Base-by-base conservation (phyloP, 1,284 basidiomycete genomes). In the Sparassis latifolia region DNA sequence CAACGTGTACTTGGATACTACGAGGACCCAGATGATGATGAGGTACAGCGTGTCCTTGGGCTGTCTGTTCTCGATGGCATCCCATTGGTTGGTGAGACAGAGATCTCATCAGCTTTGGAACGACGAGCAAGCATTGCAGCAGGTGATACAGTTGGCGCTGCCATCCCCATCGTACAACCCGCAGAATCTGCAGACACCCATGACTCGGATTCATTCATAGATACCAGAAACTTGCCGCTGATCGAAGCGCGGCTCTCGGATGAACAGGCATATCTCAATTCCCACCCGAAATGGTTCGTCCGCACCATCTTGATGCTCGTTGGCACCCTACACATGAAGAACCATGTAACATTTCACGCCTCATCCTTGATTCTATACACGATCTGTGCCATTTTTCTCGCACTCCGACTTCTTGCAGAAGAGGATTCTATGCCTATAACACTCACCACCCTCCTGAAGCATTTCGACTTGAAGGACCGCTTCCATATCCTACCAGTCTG, bases 341-440 rank as follows among this genome's bases (percentile, higher is more conserved):
- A 62, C 39, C 62, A 56, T 47, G 52, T 66, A 39, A 55, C 64
- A 2, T 63, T 64, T 42, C 55, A 56, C 10, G 63, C 55, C 2
- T 54, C 50, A 42, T 41, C 45, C 2, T 40, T 63, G n/a, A 44
- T 59, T 12, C 56, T 65, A 2, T 49, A 50, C 31, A 55, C 51
- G 10, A 12, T 60, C 2, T 45, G 50, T 2, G 29, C 52, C 7
- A 56, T 66, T 12, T 62, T 65, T 40, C 44, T 52, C 5, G 46
- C 44, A 10, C 46, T 62, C n/a, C 50, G 49, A 6, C 40, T 63
- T 3, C 42, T 64, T 29, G 35, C 31, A 5, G 29, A n/a, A 1
- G 42, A 49, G 3, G 45, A 57, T 31, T 10, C 40, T 7, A 56
- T 62, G 35, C 64, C 62, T 2, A 32, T 45, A 0, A 61, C 56